Percentiles rank a stretch among this genome's conserved stretches.
Evolutionary conservation across 208 protist genomes (phyloP).

Genomic region (Angomonas ambiguus): DNA sequence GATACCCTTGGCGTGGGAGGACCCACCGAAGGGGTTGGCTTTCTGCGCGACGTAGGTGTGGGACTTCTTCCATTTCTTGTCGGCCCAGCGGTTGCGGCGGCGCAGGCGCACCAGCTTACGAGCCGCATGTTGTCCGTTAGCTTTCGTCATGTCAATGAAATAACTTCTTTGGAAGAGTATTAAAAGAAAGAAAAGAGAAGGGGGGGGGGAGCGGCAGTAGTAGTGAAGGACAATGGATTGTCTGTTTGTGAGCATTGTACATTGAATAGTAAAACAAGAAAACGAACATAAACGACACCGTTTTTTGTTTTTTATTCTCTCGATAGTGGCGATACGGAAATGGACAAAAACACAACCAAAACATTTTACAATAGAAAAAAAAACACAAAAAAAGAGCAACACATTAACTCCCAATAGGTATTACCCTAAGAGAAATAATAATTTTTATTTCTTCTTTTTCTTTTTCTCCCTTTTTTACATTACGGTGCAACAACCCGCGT

Average conservation of each 20-base stretch:
- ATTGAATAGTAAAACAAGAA: background rate
- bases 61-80: conserved; percentile 98
- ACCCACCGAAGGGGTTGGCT: conserved; percentile 97
- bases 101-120: conserved; percentile 95
- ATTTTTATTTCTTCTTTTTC: too few species aligned
- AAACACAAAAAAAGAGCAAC: background rate
- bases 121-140: conserved; percentile 95
- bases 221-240: too few species aligned
- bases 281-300: background rate
- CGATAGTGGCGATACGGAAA: background rate
- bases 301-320: too few species aligned
- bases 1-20: conserved; percentile 99
- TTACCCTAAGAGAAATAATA: too few species aligned
- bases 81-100: conserved; percentile 95
- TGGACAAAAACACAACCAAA: background rate
- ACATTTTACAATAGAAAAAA: background rate
- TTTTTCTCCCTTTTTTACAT: conserved; percentile 53
- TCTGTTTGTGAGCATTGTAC: too few species aligned
- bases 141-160: conserved; percentile 88
- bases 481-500: conserved; percentile 78
- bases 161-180: background rate
- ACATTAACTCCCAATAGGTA: too few species aligned
- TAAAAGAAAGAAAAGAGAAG: background rate
- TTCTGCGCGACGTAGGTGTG: conserved; percentile 95
- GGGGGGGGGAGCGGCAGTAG: background rate